Evolutionary conservation across 2,329 filamentous ascomycete species (phyloP), one percentile per base, ranked within the genome.

Genomic region (Aureobasidium leucospermi): DNA sequence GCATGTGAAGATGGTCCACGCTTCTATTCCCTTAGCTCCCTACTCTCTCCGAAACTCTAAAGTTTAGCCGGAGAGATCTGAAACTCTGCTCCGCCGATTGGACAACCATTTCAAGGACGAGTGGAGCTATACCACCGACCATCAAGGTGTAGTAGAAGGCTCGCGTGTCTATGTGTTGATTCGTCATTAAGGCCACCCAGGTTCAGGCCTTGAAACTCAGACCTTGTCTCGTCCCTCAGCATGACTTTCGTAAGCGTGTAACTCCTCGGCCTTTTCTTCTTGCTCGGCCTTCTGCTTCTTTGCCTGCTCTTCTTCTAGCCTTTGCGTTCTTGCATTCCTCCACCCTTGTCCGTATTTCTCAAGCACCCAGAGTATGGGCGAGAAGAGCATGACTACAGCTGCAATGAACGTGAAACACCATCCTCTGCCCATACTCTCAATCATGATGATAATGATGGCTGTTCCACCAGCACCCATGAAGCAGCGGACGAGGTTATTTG

Each of bases 351-450:
- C 77, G 61, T 69, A 73, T 41, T 65, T 68, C 42, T 75, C 67
- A 53, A 77, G 65, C 2, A 76, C 67, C 64, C 70, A 70, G 41
- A 79, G 64, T 10, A 78, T 69, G 7, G 77, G 76, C 45, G 70
- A 74, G 2, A 71, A 71, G 1, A 65, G 63, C 11, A 71, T 45
- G 59, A 78, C 68, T 1, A 79, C 61, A 59, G 74, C 57, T 45
- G 78, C 66, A 65, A 78, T 67, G 61, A 79, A 75, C 0, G 76
- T 78, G 60, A 78, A 78, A 2, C 71, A 73, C 76, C 76, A 78
- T 0, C 75, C 75, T 6, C 71, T 68, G 4, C 74, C 75, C 64
- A 77, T 74, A 1, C 66, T 68, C 11, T 69, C 65, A n/a, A 75
- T 74, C 73, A 77, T 74, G 2, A 71, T 69, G 6, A 74, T 68